Conservation (phyloP, 345 rosid genomes). For the Eucalyptus erythrocorys region DNA sequence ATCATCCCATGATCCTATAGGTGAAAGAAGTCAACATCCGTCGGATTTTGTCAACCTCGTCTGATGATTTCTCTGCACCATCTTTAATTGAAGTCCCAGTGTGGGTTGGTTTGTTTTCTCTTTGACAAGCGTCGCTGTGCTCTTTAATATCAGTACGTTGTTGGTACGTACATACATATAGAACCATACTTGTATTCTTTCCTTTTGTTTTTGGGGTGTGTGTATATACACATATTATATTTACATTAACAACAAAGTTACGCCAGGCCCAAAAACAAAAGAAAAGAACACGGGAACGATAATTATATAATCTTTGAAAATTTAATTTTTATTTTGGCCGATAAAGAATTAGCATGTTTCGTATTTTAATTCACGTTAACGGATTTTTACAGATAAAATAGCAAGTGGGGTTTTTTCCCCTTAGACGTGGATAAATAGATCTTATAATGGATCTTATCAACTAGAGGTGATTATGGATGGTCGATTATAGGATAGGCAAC, state of each 20-base stretch:
- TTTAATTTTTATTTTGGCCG: too few relatives aligned
- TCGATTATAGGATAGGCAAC: too few relatives aligned
- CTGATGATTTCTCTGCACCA: not conserved
- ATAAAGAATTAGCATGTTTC: not conserved
- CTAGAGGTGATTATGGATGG: not conserved
- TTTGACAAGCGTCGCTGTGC: not conserved
- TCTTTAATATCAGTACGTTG: not conserved
- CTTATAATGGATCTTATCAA: too few relatives aligned
- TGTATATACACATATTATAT: not conserved
- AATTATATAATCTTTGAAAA: not conserved
- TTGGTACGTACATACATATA: not conserved
- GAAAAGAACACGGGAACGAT: not conserved
- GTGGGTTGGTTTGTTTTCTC: not conserved
- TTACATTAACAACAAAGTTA: not conserved
- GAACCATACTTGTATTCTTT: not conserved
- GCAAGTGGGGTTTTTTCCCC: not conserved
- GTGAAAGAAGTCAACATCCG: not conserved
- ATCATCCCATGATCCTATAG: not conserved
- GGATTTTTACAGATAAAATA: not conserved
- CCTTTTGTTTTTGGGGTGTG: not conserved
- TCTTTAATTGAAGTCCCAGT: not conserved
- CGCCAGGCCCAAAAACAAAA: not conserved
- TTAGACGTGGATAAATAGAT: not conserved
- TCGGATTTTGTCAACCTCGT: not conserved
- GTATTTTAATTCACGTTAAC: not conserved